A percentile compares a stretch with the other conserved stretches of the same genome.
These are phyloP conservation scores for Mallotus nudiflorus DNA, from an alignment of 345 rosid species.

Conservation along the genomic window DNA sequence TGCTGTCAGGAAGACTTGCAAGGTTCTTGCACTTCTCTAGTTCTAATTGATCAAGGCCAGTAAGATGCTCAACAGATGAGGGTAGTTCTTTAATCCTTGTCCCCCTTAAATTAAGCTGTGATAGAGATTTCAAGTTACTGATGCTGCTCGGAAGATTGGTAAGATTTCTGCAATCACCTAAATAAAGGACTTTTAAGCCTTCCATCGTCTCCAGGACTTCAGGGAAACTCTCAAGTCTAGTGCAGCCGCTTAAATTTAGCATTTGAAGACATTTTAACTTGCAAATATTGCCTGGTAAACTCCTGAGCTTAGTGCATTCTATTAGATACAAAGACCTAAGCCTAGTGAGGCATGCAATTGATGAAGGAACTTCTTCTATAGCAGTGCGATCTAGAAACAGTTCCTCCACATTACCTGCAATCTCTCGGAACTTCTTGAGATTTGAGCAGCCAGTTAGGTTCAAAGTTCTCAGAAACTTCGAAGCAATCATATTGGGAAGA, in stretches of 20 bases:
- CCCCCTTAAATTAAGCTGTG: not conserved
- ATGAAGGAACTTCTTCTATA: not conserved
- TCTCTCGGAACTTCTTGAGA: not conserved
- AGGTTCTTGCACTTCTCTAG: not conserved
- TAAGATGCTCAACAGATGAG: not conserved
- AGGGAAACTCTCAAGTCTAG: constrained; percentile 5
- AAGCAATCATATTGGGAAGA: not conserved
- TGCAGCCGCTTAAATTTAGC: not conserved
- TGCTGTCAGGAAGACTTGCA: not conserved
- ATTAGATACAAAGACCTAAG: not conserved
- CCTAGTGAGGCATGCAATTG: not conserved
- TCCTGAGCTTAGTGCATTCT: not conserved
- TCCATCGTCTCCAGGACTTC: not conserved
- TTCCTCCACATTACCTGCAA: constrained; percentile 11
- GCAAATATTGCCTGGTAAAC: not conserved
- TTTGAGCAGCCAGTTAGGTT: not conserved
- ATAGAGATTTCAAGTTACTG: not conserved
- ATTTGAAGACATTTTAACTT: not conserved
- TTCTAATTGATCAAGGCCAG: not conserved
- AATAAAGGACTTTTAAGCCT: not conserved
- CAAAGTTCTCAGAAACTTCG: not conserved
- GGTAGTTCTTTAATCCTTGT: constrained; percentile 10
- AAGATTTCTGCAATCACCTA: not conserved
- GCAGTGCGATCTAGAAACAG: not conserved
- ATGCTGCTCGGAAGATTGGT: not conserved